These are phyloP conservation scores for Corymbia maculata DNA, from an alignment of 345 rosid species.

Conservation along the genomic window DNA sequence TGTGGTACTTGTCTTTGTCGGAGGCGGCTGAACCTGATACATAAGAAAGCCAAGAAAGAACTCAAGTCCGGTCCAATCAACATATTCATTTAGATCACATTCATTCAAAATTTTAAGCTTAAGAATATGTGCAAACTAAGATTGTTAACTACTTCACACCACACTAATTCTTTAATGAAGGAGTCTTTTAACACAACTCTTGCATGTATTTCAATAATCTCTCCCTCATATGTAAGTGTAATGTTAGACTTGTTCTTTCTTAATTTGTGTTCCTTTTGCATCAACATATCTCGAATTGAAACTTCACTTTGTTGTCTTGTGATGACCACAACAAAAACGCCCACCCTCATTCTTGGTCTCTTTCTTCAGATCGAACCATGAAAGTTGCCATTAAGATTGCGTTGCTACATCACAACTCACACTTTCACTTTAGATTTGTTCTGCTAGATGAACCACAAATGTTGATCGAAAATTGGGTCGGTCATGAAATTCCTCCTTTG, in stretches of 20 bases:
- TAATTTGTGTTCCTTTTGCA: accelerated
- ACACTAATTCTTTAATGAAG: not conserved
- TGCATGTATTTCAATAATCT: not conserved
- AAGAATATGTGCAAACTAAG: not conserved
- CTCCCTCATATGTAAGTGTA: accelerated
- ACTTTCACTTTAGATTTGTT: not conserved
- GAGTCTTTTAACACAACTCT: not conserved
- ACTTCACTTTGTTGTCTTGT: not conserved
- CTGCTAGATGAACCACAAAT: not conserved
- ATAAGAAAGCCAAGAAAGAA: not conserved
- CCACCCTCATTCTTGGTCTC: not conserved
- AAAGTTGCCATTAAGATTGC: not conserved
- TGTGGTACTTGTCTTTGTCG: not conserved
- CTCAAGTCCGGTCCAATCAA: not conserved
- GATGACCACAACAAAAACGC: not conserved
- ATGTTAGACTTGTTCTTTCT: accelerated
- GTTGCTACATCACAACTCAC: not conserved
- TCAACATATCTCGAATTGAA: not conserved
- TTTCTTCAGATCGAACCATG: not conserved
- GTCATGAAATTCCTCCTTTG: not conserved
- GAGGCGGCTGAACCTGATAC: not conserved
- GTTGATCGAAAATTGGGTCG: accelerated
- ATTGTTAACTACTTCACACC: no score
- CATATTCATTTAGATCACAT: no score
- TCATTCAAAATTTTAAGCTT: no score